These are phyloP conservation scores for Trichophyton rubrum DNA, from an alignment of 2,329 filamentous ascomycete genomes.

Conservation along the genomic window DNA sequence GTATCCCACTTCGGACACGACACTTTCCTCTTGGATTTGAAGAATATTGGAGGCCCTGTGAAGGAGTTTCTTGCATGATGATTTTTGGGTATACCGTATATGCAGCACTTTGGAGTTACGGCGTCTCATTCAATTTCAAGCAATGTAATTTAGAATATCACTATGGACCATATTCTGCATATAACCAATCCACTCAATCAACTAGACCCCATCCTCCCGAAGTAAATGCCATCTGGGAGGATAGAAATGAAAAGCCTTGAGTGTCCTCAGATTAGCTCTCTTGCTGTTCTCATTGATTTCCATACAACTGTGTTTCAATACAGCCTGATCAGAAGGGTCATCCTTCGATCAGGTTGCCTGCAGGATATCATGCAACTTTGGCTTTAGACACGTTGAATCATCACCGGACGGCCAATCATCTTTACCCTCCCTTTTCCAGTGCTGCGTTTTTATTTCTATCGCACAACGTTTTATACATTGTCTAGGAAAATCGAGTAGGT, in stretches of 20 bases:
- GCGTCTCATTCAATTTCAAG: neutral
- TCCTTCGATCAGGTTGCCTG: constrained; percentile 7
- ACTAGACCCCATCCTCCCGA: neutral
- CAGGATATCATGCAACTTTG: constrained; percentile 36
- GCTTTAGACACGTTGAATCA: constrained; percentile 31
- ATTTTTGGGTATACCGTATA: neutral
- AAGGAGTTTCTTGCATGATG: constrained; percentile 59
- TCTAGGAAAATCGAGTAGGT: neutral
- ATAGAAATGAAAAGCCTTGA: constrained; percentile 1
- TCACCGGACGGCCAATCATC: constrained; percentile 22
- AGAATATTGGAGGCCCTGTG: constrained; percentile 79
- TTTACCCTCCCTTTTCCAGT: neutral
- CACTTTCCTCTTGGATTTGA: constrained; percentile 82
- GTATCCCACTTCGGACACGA: constrained; percentile 93
- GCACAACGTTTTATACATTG: neutral
- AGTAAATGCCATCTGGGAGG: neutral
- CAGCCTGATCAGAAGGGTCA: neutral
- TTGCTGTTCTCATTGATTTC: constrained; percentile 32
- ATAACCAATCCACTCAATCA: neutral
- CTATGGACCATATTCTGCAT: neutral
- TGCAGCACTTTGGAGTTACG: neutral
- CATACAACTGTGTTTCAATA: constrained; percentile 18
- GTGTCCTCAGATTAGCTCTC: constrained; percentile 37
- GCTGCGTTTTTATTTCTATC: too few relatives aligned
- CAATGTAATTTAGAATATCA: neutral